These are phyloP conservation scores for Rhodotorula sp. DNA, from an alignment of 1,284 basidiomycete genomes.

Conservation along the genomic window DNA sequence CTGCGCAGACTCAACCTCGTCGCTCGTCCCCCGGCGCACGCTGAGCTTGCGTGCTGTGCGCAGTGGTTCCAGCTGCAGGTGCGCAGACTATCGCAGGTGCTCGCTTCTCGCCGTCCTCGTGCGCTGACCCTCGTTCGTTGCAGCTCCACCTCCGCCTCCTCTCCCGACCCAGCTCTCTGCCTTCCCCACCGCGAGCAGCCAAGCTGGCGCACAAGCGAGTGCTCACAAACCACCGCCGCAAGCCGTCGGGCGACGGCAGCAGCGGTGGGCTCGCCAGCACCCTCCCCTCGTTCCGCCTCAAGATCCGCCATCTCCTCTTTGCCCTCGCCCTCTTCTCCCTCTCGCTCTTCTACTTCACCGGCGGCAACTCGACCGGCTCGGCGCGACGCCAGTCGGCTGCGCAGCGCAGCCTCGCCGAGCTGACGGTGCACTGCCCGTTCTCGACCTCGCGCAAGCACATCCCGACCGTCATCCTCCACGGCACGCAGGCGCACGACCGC, in stretches of 20 bases:
- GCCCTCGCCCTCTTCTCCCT: slow-evolving; percentile 7
- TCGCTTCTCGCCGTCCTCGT: too few relatives aligned
- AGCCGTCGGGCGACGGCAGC: background rate
- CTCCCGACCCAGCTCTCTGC: background rate
- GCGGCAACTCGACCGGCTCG: background rate
- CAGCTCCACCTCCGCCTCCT: background rate
- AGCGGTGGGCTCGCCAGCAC: background rate
- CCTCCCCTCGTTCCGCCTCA: slow-evolving; percentile 2
- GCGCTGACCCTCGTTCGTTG: too few relatives aligned
- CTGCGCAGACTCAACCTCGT: too few relatives aligned
- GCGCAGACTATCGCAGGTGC: too few relatives aligned
- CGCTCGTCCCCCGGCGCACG: too few relatives aligned
- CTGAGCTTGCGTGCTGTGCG: too few relatives aligned
- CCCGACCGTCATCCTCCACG: slow-evolving; percentile 37
- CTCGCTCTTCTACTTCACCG: slow-evolving; percentile 5
- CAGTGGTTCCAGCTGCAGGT: too few relatives aligned
- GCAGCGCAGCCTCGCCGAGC: background rate
- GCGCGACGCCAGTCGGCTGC: background rate
- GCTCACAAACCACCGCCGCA: slow-evolving; percentile 4
- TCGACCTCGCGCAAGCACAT: slow-evolving; percentile 30
- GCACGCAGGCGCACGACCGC: background rate
- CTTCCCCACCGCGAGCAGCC: background rate
- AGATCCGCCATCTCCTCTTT: slow-evolving; percentile 14
- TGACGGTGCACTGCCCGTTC: slow-evolving; percentile 32
- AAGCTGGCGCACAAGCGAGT: slow-evolving; percentile 2